Evolutionary conservation across 2,329 filamentous ascomycete genomes (phyloP), one percentile per base, ranked within the genome.

Genomic region (Trichoderma endophyticum): DNA sequence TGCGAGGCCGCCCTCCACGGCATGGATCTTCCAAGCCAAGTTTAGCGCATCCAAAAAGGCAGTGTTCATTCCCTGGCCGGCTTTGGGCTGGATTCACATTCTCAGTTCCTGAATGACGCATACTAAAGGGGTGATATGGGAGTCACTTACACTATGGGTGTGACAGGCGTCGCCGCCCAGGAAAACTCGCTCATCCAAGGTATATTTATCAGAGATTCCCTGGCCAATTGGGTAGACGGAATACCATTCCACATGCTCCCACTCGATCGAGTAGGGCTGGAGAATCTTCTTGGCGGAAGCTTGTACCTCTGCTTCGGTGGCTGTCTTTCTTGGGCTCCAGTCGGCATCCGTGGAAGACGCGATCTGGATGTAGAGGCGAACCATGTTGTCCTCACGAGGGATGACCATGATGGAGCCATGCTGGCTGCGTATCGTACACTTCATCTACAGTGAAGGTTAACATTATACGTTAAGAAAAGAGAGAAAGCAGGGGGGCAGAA

Each of bases 11-110:
- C 87, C 86, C 79, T 97, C 94, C 11, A 98, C 95, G 43, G 93
- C 90, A 79, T 97, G 95, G 66, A 98, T 93, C 84, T 98, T 98
- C 95, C 95, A 98, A 8, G 95, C 95, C 54, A 98, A 86, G 81
- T 98, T 98, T 73, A 94, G 89, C 0, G 94, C 94, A 76, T 95
- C 92, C 66, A 92, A 84, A 82, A 94, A 93, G 4, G 91, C 91
- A 0, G 92, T 92, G 77, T 94, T 94, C 92, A 94, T 94, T 34
- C 92, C 92, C 80, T 93, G 92, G 1, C 92, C 92, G 36, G 91
- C 92, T 83, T 93, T 93, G 48, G 91, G 91, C 88, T 90, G 77
- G 86, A 85, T 62, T 86, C 81, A 26, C 81, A 14, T 6, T 30
- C 28, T 73, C 21, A 63, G 28, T 56, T 88, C 87, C 85, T 7